Conservation (phyloP, 768 basidiomycete species). For the Heimioporus sp. region DNA sequence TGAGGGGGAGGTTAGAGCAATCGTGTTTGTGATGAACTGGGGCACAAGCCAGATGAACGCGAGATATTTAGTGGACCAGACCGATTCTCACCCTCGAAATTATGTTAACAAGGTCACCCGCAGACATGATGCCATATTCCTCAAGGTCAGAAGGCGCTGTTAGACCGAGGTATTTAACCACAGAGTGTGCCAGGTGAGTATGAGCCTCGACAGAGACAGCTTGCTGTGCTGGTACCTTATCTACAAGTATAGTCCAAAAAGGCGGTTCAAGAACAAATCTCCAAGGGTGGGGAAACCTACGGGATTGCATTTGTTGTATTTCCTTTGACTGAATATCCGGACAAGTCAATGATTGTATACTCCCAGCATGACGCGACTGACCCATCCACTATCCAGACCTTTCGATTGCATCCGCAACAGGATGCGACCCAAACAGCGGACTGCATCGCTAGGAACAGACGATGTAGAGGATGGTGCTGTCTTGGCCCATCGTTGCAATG, state of each 20-base stretch:
- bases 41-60: background rate
- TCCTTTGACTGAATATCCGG: slow-evolving; percentile 43
- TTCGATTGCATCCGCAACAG: slow-evolving; percentile 62
- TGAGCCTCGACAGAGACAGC: slow-evolving; percentile 51
- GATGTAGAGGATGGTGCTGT: slow-evolving; percentile 46
- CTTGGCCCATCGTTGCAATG: slow-evolving; percentile 58
- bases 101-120: slow-evolving; percentile 64
- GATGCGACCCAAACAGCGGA: slow-evolving; percentile 76
- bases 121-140: slow-evolving; percentile 53
- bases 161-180: slow-evolving; percentile 69
- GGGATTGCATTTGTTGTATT: slow-evolving; percentile 71
- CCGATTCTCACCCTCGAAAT: slow-evolving; percentile 62
- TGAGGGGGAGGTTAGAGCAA: slow-evolving; percentile 77
- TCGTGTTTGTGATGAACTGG: slow-evolving; percentile 90
- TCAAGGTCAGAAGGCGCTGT: slow-evolving; percentile 57
- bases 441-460: slow-evolving; percentile 68
- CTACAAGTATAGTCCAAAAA: slow-evolving; percentile 32
- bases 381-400: slow-evolving; percentile 56
- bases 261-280: background rate
- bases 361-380: slow-evolving; percentile 30
- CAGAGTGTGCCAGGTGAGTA: slow-evolving; percentile 68
- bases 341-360: no score
- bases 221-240: slow-evolving; percentile 51
- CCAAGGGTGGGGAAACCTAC: slow-evolving; percentile 35
- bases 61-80: background rate